Evolutionary conservation across 306 rosid species (phyloP), one percentile per base, ranked within the genome.

Genomic region (Rosa lucieae): DNA sequence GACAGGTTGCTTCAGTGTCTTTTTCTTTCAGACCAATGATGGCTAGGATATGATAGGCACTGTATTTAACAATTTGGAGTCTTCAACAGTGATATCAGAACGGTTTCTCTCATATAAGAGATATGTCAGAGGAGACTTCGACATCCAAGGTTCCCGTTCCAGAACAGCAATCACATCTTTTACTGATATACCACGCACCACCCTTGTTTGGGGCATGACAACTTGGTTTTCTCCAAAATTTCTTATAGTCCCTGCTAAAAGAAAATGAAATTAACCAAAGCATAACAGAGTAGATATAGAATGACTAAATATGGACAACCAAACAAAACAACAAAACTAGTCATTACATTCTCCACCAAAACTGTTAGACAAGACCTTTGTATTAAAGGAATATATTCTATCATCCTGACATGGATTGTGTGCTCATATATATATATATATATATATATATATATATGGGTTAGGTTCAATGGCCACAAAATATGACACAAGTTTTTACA

Each of bases 141-240:
- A 86, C 98, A 94, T 94, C 77, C 88, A 94, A 40, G 97, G 97
- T 79, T 94, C 98, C 82, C 96, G 89, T 87, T 90, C 97, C 70
- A 94, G 89, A 53, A 85, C 97, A 18, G 94, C 90, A 82, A 94
- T 90, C 69, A 92, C 94, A 83, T 94, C 97, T 86, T 88, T 90
- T n/a, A 92, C 84, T 69, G 90, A 84, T 77, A 94, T 87, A 77
- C 86, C 88, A 17, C 92, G 91, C 68, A 83, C 91, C 74, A 89
- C 88, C 74, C 76, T 82, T 58, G 85, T 68, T 61, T 94, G 94
- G 62, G 85, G 65, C 58, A 70, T 66, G 5, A 63, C 51, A 56
- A 17, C 85, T 72, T 92, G 92, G 77, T 79, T 90, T 83, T 85
- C 88, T 82, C 92, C 98, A 74, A 61, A 74, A 78, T 89, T 92